Evolutionary conservation across 441 rosid genomes (phyloP).

Genomic region (Daphne laureola): DNA sequence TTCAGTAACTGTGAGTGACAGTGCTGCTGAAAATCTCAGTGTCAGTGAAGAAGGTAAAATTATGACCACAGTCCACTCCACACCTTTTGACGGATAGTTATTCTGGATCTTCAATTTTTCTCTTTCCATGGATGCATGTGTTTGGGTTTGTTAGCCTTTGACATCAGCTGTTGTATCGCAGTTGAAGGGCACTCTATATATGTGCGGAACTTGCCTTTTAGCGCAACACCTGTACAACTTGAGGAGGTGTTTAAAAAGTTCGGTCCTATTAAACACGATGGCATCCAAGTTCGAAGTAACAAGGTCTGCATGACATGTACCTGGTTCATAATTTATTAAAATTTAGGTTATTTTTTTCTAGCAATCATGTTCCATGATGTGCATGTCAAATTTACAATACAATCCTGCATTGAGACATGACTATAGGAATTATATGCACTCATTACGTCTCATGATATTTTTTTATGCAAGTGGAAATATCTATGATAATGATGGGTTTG

Average conservation of each 20-base stretch:
- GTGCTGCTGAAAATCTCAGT: constrained; percentile 43
- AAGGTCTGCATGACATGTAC: constrained; percentile 43
- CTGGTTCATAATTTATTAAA: constrained; percentile 5
- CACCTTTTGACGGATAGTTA: neutral
- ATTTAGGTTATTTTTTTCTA: neutral
- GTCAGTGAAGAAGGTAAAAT: constrained; percentile 53
- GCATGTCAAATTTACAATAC: too few species aligned
- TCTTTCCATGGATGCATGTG: constrained; percentile 5
- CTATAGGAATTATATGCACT: too few species aligned
- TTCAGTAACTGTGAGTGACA: constrained; percentile 22
- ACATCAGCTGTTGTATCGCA: constrained; percentile 15
- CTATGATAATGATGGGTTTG: too few species aligned
- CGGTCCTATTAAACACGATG: constrained; percentile 77
- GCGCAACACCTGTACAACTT: constrained; percentile 68
- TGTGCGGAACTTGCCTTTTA: constrained; percentile 77
- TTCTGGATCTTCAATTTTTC: neutral
- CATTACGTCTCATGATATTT: too few species aligned
- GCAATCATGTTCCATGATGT: too few species aligned
- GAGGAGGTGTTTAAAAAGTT: constrained; percentile 60
- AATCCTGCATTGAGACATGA: too few species aligned
- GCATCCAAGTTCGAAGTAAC: constrained; percentile 92
- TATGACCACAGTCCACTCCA: constrained; percentile 9
- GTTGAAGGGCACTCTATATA: constrained; percentile 81
- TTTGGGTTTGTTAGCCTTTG: constrained; percentile 11
- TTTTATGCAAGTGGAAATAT: too few species aligned